phyloP scores from a whole-genome alignment of 352 stramenopile species.

The Phytophthora tentaculata region DNA sequence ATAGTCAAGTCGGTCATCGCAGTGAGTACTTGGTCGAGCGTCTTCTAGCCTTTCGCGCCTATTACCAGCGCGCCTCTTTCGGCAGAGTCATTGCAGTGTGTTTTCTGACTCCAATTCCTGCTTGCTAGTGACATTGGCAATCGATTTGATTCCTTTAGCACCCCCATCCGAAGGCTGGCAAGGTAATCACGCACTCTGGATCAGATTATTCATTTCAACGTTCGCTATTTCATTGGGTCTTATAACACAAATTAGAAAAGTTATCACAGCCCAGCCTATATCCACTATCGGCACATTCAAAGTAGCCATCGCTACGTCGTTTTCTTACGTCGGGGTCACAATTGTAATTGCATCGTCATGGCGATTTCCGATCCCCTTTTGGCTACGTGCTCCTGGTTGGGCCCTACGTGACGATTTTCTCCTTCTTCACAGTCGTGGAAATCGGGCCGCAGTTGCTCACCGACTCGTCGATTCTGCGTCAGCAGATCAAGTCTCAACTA shows the following conservation, averaged over 20 bases:
- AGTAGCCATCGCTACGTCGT: background rate
- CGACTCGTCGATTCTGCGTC: background rate
- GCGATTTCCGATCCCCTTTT: background rate
- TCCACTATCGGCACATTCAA: background rate
- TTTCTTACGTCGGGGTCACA: background rate
- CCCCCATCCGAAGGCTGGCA: background rate
- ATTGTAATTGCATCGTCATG: background rate
- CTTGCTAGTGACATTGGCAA: background rate
- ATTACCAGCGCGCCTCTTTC: background rate
- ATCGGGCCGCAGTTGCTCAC: background rate
- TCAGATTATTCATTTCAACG: background rate
- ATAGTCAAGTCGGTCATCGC: background rate
- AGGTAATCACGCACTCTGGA: background rate
- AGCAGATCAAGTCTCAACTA: background rate
- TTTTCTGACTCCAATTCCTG: background rate
- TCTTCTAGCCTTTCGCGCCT: background rate
- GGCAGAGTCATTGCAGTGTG: slow-evolving; percentile 1
- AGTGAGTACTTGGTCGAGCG: background rate
- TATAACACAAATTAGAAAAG: background rate
- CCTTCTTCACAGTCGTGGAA: background rate
- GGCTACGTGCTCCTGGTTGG: background rate
- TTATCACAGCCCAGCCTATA: background rate
- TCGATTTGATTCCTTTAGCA: background rate
- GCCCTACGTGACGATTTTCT: background rate
- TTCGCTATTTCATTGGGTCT: background rate